Conservation (phyloP, 331 rosid species). For the Prunus yedoensis region DNA sequence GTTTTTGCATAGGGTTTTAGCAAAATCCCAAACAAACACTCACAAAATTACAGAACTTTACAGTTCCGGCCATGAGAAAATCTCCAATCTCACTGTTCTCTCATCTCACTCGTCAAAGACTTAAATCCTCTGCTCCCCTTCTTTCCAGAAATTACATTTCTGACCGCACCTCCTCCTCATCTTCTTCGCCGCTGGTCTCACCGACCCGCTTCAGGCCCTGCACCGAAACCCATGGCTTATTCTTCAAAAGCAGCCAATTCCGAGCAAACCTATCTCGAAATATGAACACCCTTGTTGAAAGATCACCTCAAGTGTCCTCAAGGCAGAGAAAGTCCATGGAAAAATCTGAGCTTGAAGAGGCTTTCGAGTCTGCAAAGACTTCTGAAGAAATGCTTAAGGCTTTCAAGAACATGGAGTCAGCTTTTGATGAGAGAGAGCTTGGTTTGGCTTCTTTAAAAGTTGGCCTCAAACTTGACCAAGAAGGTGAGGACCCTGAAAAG, state of each 20-base stretch:
- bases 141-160: conserved; percentile 35
- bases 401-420: conserved; percentile 66
- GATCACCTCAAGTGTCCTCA: conserved; percentile 48
- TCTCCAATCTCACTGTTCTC: conserved; percentile 41
- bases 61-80: conserved; percentile 50
- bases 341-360: conserved; percentile 69
- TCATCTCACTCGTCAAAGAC: conserved; percentile 40
- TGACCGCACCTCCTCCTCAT: conserved; percentile 23
- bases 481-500: conserved; percentile 82
- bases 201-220: conserved; percentile 35
- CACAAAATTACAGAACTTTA: neutral
- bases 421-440: conserved; percentile 62
- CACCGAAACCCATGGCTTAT: conserved; percentile 35
- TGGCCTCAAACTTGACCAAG: conserved; percentile 83
- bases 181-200: conserved; percentile 26
- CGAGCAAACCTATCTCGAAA: conserved; percentile 48
- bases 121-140: conserved; percentile 21
- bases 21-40: conserved; percentile 38
- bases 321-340: conserved; percentile 65
- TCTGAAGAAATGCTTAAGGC: conserved; percentile 58
- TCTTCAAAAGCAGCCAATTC: conserved; percentile 37
- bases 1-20: conserved; percentile 36
- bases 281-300: conserved; percentile 52
- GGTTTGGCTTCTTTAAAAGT: conserved; percentile 78
- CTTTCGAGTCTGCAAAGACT: conserved; percentile 70